Evolutionary conservation across 345 rosid genomes (phyloP).

Genomic region (Durio zibethinus): DNA sequence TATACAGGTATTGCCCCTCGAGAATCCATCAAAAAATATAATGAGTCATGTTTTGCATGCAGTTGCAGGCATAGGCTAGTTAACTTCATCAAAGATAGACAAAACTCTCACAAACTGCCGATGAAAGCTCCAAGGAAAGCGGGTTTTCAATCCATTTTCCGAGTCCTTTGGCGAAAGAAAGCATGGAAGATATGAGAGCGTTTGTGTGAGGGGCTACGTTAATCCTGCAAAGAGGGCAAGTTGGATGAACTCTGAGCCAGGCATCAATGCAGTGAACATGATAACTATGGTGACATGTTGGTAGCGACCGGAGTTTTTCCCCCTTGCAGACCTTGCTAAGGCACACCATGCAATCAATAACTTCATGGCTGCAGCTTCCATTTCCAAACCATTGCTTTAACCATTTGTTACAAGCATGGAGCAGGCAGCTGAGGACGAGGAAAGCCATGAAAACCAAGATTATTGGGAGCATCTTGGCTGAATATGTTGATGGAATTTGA

Average conservation of each 20-base stretch:
- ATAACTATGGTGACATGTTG: conserved; percentile 25
- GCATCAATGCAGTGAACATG: conserved; percentile 27
- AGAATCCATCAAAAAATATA: neutral
- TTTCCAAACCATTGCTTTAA: neutral
- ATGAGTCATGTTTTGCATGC: neutral
- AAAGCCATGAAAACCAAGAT: neutral
- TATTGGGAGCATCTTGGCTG: neutral
- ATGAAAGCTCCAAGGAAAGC: conserved; percentile 18
- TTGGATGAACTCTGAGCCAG: conserved; percentile 20
- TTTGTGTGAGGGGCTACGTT: neutral
- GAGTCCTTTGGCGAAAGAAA: neutral
- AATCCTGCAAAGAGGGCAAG: conserved; percentile 27
- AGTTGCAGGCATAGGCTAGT: neutral
- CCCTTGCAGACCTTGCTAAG: conserved; percentile 14
- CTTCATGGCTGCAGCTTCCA: neutral
- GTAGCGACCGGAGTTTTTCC: conserved; percentile 12
- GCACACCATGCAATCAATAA: conserved; percentile 19
- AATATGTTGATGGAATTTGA: neutral
- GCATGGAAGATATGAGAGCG: neutral
- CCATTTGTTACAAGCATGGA: neutral
- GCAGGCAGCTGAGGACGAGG: neutral
- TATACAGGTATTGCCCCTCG: neutral
- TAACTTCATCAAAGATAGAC: neutral
- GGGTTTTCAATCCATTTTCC: conserved; percentile 23
- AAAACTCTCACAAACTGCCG: conserved; percentile 18